A percentile compares a stretch with the other conserved stretches of the same genome.
These are phyloP conservation scores for Cercospora canescens DNA, from an alignment of 2,329 filamentous ascomycete species.

Conservation along the genomic window DNA sequence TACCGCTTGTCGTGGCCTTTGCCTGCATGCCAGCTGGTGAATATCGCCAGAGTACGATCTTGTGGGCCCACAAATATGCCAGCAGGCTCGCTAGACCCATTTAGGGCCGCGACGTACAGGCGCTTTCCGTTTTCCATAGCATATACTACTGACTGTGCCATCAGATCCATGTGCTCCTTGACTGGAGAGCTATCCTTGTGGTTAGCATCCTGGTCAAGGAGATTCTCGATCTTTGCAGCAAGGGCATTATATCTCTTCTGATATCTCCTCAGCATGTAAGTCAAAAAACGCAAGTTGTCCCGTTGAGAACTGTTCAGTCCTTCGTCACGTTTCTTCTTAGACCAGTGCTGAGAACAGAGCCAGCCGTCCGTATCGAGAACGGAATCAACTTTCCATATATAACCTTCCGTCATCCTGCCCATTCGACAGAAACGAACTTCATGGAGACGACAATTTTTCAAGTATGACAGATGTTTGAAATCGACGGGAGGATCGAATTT, in stretches of 20 bases:
- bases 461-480: background rate
- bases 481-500: slow-evolving; percentile 5
- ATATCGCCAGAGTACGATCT: background rate
- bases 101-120: background rate
- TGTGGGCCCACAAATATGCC: slow-evolving; percentile 5
- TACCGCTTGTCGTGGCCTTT: background rate
- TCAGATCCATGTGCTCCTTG: slow-evolving; percentile 11
- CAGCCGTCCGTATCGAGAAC: background rate
- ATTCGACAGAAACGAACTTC: background rate
- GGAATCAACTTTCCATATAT: slow-evolving; percentile 6
- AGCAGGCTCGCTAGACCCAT: background rate
- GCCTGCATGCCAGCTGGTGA: slow-evolving; percentile 8
- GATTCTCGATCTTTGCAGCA: background rate
- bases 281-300: background rate
- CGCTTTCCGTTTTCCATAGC: background rate
- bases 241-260: background rate
- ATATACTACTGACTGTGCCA: slow-evolving; percentile 5
- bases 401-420: background rate
- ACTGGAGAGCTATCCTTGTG: background rate
- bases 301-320: background rate
- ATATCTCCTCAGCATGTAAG: background rate
- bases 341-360: background rate
- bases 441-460: slow-evolving; percentile 10
- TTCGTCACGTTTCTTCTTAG: background rate
- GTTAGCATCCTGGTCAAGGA: background rate